Evolutionary conservation across 108 stramenopile species (phyloP), one percentile per base, ranked within the genome.

Genomic region (Cyclotella kingstonii): DNA sequence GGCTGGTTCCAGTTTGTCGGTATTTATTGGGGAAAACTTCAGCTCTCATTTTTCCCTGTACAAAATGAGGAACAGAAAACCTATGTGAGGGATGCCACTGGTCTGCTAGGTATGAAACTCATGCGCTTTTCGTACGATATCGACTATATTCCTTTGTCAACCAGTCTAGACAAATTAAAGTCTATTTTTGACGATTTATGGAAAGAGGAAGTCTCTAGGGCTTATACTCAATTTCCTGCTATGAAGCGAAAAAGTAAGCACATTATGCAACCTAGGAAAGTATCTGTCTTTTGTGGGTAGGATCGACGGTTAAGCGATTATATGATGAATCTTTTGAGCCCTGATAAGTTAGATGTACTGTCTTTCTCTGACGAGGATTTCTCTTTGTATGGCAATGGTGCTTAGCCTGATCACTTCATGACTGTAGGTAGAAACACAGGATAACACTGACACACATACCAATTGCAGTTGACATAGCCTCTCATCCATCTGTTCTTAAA

Each of bases 221-320:
- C 63, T 9, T 15, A 17, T 10, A 12, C 42, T 30, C 40, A 30
- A 9, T 8, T 15, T 15, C 17, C 29, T 10, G 30, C 27, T n/a
- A 54, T 17, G 27, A 28, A 23, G 31, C 63, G 40, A 38, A 44
- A 4, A 4, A 44, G 10, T 44, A n/a, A 44, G 6, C 14, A 7
- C 43, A 17, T 5, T 17, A 55, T 23, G 54, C 38, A 59, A 19
- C 57, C 49, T 28, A 66, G 63, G 64, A 65, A 59, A 15, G 39
- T 38, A 9, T 66, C 64, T 6, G 30, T 66, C 18, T 39, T 72
- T 7, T 46, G 70, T 27, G 56, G 64, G 11, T 6, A 56, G 15
- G 50, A 66, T 39, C 54, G 70, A 0, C 64, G 63, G 23, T 17
- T 72, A 25, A 72, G 70, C 28, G 64, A 72, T 59, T 43, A 55